Evolutionary conservation across 345 rosid species (phyloP).

Genomic region (Angophora floribunda): DNA sequence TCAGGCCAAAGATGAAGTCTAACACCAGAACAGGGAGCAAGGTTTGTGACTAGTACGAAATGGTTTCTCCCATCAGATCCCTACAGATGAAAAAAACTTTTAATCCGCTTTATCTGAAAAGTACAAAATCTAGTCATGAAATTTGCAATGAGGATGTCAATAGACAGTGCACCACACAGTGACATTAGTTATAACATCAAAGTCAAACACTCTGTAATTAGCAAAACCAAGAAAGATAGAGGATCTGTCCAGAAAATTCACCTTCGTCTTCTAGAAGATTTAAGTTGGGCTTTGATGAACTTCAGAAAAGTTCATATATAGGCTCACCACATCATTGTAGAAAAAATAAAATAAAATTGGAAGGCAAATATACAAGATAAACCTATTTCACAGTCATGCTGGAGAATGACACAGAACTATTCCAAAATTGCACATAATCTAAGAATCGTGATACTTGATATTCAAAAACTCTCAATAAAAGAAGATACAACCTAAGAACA

Average conservation of each 20-base stretch:
- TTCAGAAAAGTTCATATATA: neutral
- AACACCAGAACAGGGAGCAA: constrained; percentile 89
- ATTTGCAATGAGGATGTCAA: neutral
- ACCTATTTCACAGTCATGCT: neutral
- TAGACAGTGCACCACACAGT: neutral
- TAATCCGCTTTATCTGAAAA: neutral
- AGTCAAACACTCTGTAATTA: neutral
- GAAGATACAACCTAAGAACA: neutral
- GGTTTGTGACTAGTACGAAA: constrained; percentile 92
- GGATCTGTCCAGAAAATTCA: neutral
- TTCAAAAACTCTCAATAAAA: neutral
- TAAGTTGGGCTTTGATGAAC: neutral
- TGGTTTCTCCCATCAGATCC: constrained; percentile 74
- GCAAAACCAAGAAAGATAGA: neutral
- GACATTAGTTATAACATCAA: neutral
- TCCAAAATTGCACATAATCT: neutral
- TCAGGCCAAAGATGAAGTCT: constrained; percentile 96
- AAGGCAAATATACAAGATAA: neutral
- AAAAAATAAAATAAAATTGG: neutral
- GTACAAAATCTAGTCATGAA: neutral
- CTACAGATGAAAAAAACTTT: constrained; percentile 26
- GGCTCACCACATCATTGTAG: neutral
- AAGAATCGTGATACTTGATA: neutral
- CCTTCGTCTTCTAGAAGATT: neutral
- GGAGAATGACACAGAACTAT: neutral